These are phyloP conservation scores for slime mould (Dictyostelium discoideum) DNA, from an alignment of 78 protist genomes.

Conservation along the genomic window dicty_2.7 NC_007090.3:3115001-3115500, in stretches of 20 bases:
- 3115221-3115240: too few relatives aligned
- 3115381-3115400: not conserved
- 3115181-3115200: too few relatives aligned
- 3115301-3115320: conserved; percentile 61
- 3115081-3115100: not conserved
- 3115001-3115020: not conserved
- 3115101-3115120: not conserved
- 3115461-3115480: conserved; percentile 64
- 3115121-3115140: not conserved
- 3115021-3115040: not conserved
- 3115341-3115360: conserved; percentile 45
- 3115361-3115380: too few relatives aligned
- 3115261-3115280: too few relatives aligned
- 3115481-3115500: conserved; percentile 77
- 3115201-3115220: too few relatives aligned
- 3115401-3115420: not conserved
- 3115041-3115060: not conserved
- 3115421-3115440: not conserved
- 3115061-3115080: too few relatives aligned
- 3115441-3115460: not conserved
- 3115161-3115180: too few relatives aligned
- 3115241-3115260: too few relatives aligned
- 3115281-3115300: too few relatives aligned
- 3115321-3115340: conserved; percentile 43
- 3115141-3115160: too few relatives aligned